Conservation (phyloP, 495 filamentous ascomycete species). For the Terfezia claveryi region DNA sequence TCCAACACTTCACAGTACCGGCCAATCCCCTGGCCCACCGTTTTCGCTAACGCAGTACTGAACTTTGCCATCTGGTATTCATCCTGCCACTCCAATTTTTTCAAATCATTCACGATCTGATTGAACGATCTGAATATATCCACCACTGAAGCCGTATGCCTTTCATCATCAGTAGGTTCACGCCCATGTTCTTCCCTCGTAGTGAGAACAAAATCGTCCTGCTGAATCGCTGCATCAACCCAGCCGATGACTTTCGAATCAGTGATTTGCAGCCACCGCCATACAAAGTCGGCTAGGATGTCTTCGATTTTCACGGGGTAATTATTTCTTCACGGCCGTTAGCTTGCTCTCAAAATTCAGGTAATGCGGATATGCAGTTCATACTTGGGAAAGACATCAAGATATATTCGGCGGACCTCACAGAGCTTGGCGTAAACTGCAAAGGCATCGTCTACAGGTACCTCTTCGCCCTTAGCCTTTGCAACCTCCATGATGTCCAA, state of each 20-base stretch:
- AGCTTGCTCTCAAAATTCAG: background rate
- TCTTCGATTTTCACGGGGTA: constrained; percentile 79
- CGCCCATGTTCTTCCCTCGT: constrained; percentile 12
- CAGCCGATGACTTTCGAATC: constrained; percentile 61
- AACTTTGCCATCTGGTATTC: constrained; percentile 86
- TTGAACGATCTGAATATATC: constrained; percentile 91
- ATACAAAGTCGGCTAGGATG: constrained; percentile 73
- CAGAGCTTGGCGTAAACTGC: constrained; percentile 75
- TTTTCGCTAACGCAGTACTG: constrained; percentile 86
- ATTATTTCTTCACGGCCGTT: constrained; percentile 19
- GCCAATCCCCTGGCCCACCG: constrained; percentile 59
- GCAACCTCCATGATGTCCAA: constrained; percentile 51
- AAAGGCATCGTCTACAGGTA: constrained; percentile 77
- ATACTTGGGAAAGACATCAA: constrained; percentile 38
- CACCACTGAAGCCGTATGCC: constrained; percentile 80
- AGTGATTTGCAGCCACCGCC: constrained; percentile 73
- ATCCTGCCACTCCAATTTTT: constrained; percentile 74
- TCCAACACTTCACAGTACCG: constrained; percentile 86
- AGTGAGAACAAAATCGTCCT: constrained; percentile 49
- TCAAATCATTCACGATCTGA: constrained; percentile 66
- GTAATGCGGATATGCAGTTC: constrained; percentile 6
- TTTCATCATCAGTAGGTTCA: constrained; percentile 48
- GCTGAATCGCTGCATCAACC: constrained; percentile 73
- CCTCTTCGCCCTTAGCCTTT: constrained; percentile 40
- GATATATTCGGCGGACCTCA: constrained; percentile 58